Base-by-base conservation (phyloP, 306 rosid species). In the Styphnolobium japonicum region DNA sequence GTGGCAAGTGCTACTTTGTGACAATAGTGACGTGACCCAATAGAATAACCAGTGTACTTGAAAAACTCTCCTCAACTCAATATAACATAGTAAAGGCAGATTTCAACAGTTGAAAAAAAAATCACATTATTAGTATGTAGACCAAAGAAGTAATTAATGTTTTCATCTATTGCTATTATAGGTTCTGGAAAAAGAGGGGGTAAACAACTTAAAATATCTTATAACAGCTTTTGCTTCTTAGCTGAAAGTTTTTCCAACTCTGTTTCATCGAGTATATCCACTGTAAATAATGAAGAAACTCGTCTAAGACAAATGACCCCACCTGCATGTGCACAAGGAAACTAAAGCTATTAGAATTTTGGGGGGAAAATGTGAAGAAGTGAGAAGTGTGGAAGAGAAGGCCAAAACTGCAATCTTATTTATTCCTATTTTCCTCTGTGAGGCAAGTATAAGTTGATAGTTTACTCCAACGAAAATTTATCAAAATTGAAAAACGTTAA, bases 271-370 rank as follows among this genome's bases (percentile, higher is more conserved):
- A 34, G 57, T 45, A 52, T 34, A 42, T 63, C 64, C 53, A 37
- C 48, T 62, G 46, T 15, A n/a, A 46, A 36, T 16, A 65, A 42
- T 33, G 77, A 31, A 76, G 43, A 57, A 51, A 46, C 9, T 21
- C 5, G 19, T 23, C 51, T 64, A 52, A 37, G 37, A 53, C 16
- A 39, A 16, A 62, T 34, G 49, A 75, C 53, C n/a, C n/a, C 7
- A 37, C 25, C 87, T 84, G 84, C 75, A 68, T 6, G 4, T 29
- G 75, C 18, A 58, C 57, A 61, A 18, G 14, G 16, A 15, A 80
- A 51, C 71, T 65, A 37, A 77, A 33, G 51, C 62, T 36, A 29
- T 67, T 73, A 65, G 53, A 37, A 65, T 63, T 16, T 33, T 42
- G 16, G 51, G 11, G 11, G 12, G 10, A 70, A 21, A 10, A 19